phyloP scores from a whole-genome alignment of 73 alveolate genomes.

The Symbiodinium natans region DNA sequence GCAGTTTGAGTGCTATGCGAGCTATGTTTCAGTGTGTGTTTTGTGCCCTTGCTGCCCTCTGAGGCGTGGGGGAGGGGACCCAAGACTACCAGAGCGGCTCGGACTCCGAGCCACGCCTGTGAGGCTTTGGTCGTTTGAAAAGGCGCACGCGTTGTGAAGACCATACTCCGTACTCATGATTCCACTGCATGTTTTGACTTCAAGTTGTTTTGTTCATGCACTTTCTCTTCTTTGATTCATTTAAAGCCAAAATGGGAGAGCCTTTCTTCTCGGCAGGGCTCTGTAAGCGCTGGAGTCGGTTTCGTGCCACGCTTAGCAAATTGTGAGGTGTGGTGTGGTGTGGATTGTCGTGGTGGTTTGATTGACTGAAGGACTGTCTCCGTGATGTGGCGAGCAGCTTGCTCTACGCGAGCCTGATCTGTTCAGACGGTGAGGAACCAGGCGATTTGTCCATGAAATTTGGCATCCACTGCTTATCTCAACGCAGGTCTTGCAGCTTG shows the following conservation, averaged over 20 bases:
- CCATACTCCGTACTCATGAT: background rate
- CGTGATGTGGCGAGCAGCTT: conserved; percentile 70
- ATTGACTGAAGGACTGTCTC: conserved; percentile 17
- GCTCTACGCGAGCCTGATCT: conserved; percentile 55
- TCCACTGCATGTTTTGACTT: background rate
- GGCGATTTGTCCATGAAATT: background rate
- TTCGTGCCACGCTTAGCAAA: conserved; percentile 18
- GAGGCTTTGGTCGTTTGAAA: conserved; percentile 91
- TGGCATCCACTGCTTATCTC: no score
- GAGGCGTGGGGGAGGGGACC: conserved; percentile 93
- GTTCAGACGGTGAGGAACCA: conserved; percentile 74
- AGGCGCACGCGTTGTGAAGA: background rate
- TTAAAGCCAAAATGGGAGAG: background rate
- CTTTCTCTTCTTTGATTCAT: background rate
- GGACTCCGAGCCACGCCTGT: conserved; percentile 84
- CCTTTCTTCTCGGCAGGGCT: conserved; percentile 37
- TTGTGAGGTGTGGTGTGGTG: background rate
- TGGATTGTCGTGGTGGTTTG: background rate
- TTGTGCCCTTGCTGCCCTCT: no score
- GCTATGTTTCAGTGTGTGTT: no score
- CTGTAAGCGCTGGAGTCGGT: conserved; percentile 93
- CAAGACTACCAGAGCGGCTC: conserved; percentile 92
- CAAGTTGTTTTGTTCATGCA: background rate
- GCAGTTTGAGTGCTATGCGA: no score
- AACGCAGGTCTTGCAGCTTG: no score